Conservation (phyloP, 169 alveolate species). For the Prorocentrum cordatum region DNA sequence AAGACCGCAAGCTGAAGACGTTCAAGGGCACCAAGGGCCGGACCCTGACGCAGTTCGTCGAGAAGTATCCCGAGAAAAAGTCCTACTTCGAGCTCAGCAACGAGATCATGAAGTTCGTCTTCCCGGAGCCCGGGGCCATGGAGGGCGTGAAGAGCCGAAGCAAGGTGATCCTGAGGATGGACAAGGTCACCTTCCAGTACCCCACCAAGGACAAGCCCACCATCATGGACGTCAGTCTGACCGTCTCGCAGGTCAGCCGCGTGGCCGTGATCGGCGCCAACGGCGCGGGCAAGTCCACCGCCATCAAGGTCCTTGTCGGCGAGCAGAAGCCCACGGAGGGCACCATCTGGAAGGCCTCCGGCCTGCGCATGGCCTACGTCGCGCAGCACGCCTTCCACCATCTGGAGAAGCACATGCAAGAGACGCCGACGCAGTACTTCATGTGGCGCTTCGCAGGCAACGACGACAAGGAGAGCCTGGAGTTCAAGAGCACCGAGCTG, state of each 20-base stretch:
- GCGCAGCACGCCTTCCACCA: conserved; percentile 74
- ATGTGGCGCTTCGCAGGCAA: conserved; percentile 72
- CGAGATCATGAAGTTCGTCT: conserved; percentile 48
- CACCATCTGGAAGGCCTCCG: conserved; percentile 61
- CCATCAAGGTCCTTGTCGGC: conserved; percentile 70
- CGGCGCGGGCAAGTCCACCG: conserved; percentile 72
- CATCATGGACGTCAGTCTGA: conserved; percentile 63
- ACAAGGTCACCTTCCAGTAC: neutral
- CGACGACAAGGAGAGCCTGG: conserved; percentile 66
- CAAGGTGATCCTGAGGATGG: conserved; percentile 37
- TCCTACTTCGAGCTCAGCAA: conserved; percentile 51
- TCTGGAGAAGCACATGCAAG: conserved; percentile 70
- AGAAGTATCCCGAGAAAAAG: conserved; percentile 68
- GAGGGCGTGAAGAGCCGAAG: conserved; percentile 70
- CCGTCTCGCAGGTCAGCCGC: conserved; percentile 69
- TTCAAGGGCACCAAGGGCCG: conserved; percentile 60
- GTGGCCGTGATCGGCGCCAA: conserved; percentile 72
- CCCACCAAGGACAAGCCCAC: conserved; percentile 46
- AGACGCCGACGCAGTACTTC: conserved; percentile 69
- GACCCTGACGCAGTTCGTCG: conserved; percentile 58
- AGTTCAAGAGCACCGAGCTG: conserved; percentile 63
- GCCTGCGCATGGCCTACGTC: conserved; percentile 71
- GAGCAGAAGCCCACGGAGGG: conserved; percentile 67
- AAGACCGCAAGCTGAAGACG: conserved; percentile 59
- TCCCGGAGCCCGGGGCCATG: conserved; percentile 66